Base-by-base conservation (phyloP, 2,329 filamentous ascomycete genomes). In the Metarhizium anisopliae region DNA sequence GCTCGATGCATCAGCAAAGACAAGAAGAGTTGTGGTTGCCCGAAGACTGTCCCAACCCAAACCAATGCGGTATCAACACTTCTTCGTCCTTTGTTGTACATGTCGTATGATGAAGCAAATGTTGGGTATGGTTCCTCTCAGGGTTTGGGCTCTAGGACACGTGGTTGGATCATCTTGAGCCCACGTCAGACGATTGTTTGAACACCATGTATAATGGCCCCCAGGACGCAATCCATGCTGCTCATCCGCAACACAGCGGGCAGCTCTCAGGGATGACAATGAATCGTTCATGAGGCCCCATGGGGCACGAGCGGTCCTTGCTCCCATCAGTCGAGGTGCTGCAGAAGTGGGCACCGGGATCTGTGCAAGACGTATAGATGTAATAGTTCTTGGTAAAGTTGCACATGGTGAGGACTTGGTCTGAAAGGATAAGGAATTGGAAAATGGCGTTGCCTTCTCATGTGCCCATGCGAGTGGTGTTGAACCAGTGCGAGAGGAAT, bases 321-420 rank as follows among this genome's bases (percentile, higher is more conserved):
- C 75, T 81, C 55, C 85, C 86, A 63, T 90, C 87, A 53, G 85
- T 75, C 1, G 83, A 83, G 2, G 84, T 89, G 60, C 81, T 78
- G 68, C 87, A 85, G 70, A 89, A 89, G 68, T 90, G 87, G 16
- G 80, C 77, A 45, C 82, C 82, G 0, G 86, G 86, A 65, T 89
- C 84, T 56, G 78, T 70, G 65, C 87, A 90, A 47, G 81, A 78
- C 56, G 84, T 84, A 72, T 89, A 90, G 69, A 90, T 85, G 71
- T 89, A 89, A 69, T 86, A 90, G 70, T 89, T 89, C 64, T 86
- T 87, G 64, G 83, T 86, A 66, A 85, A 88, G 68, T 82, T 76
- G 66, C 80, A 83, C 80, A 83, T 82, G 57, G 32, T 74, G 65
- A 56, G 47, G 51, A 25, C n/a, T 6, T 29, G 35, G n/a, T 30